phyloP scores from a whole-genome alignment of 2,329 filamentous ascomycete genomes.

The Ascochyta lentis region DNA sequence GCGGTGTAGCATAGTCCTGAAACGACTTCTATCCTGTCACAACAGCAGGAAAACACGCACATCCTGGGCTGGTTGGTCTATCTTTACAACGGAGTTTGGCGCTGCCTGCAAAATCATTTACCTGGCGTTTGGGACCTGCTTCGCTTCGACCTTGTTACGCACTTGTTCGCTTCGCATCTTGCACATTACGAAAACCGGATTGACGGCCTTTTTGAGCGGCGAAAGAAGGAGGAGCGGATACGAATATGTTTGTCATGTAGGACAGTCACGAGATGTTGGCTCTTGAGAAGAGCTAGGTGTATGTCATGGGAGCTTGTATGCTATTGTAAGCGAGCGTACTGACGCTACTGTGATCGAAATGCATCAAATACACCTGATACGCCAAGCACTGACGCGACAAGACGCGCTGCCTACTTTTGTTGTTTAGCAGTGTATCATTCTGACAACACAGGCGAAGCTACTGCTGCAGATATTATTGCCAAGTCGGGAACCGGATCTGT shows the following conservation, averaged over 20 bases:
- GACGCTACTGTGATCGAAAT: not conserved
- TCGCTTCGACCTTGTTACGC: not conserved
- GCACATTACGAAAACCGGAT: conserved; percentile 6
- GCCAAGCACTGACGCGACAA: no score
- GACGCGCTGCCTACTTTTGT: no score
- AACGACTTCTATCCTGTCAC: not conserved
- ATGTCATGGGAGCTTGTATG: not conserved
- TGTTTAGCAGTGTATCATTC: no score
- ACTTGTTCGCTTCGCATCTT: conserved; percentile 9
- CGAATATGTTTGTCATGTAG: not conserved
- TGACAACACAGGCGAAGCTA: no score
- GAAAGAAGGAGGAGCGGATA: not conserved
- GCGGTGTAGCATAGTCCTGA: not conserved
- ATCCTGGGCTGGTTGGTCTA: not conserved
- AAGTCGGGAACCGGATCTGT: no score
- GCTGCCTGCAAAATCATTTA: conserved; percentile 16
- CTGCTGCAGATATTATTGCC: no score
- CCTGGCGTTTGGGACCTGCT: conserved; percentile 14
- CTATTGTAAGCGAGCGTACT: not conserved
- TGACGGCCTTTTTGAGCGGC: conserved; percentile 3
- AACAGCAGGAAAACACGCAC: not conserved
- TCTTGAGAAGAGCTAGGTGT: not conserved
- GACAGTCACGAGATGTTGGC: not conserved
- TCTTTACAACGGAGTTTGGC: conserved; percentile 14
- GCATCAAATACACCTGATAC: not conserved